These are phyloP conservation scores for Yamadazyma paraphyllophila DNA, from an alignment of 805 yeast species.

Conservation along the genomic window DNA sequence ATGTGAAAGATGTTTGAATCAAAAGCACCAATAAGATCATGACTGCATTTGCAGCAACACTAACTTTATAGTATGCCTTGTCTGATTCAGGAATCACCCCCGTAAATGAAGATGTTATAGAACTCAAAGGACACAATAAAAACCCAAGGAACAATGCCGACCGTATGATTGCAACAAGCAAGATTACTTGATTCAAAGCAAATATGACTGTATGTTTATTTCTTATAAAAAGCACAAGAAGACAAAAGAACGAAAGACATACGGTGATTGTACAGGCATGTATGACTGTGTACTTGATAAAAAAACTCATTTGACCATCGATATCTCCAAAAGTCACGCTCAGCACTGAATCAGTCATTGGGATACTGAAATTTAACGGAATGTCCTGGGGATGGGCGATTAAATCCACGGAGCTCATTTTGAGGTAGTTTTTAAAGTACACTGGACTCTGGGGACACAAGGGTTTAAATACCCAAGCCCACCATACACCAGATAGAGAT, in stretches of 20 bases:
- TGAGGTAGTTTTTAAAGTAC: too few species aligned
- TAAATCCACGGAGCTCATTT: not conserved
- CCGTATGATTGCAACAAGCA: constrained; percentile 56
- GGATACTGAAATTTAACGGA: constrained; percentile 15
- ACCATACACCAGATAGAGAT: too few species aligned
- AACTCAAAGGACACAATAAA: constrained; percentile 46
- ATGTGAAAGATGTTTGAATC: constrained; percentile 64
- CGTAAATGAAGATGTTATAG: constrained; percentile 44
- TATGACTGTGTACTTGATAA: constrained; percentile 13
- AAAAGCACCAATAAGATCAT: constrained; percentile 57
- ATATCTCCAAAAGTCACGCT: constrained; percentile 15
- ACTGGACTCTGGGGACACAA: too few species aligned
- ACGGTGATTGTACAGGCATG: constrained; percentile 19
- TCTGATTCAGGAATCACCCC: constrained; percentile 27
- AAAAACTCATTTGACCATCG: constrained; percentile 10
- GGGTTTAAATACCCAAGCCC: too few species aligned
- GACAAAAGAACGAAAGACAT: constrained; percentile 15
- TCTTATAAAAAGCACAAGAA: constrained; percentile 23
- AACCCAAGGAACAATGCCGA: constrained; percentile 54
- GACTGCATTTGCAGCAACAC: constrained; percentile 62
- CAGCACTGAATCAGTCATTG: constrained; percentile 8
- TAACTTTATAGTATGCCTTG: constrained; percentile 39
- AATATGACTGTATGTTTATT: constrained; percentile 68
- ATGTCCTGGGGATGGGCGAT: constrained; percentile 10
- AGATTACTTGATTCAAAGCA: constrained; percentile 62